Percentiles rank a stretch among this genome's conserved stretches.
phyloP scores from a whole-genome alignment of 164 flowering plant species.

The Tetrastigma voinierianum region DNA sequence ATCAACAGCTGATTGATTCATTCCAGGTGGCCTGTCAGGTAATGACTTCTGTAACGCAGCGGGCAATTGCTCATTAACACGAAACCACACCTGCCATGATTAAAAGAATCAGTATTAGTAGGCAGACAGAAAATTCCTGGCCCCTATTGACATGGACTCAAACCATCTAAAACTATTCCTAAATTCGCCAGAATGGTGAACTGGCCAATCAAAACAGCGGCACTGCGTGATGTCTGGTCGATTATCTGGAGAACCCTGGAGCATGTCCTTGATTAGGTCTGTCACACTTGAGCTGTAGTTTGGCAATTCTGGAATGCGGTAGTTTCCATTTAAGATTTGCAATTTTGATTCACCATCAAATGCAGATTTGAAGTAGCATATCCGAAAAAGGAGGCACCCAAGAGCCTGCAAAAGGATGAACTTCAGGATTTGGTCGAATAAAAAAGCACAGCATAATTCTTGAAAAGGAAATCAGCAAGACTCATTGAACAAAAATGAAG shows the following conservation, averaged over 20 bases:
- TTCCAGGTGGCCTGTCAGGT: conserved; percentile 72
- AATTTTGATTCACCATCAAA: conserved; percentile 99
- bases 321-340: conserved; percentile 91
- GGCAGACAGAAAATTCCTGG: conserved; percentile 24
- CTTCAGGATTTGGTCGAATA: conserved; percentile 2
- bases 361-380: conserved; percentile 90
- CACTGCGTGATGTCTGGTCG: conserved; percentile 99
- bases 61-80: conserved; percentile 83
- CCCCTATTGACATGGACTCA: conserved; percentile 39
- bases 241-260: conserved; percentile 82
- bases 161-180: conserved; percentile 90
- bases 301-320: conserved; percentile 91
- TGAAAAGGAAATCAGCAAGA: background rate
- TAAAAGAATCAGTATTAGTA: conserved; percentile 28
- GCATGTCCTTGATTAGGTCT: conserved; percentile 85
- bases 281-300: conserved; percentile 64
- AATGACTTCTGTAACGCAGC: conserved; percentile 72
- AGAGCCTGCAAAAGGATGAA: conserved; percentile 67
- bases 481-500: background rate
- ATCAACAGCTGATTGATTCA: conserved; percentile 34
- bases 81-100: conserved; percentile 66
- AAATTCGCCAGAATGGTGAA: conserved; percentile 89
- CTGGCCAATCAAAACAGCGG: conserved; percentile 96
- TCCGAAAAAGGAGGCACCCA: conserved; percentile 92
- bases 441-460: background rate